A percentile compares a stretch with the other conserved stretches of the same genome.
phyloP scores from a whole-genome alignment of 306 rosid genomes.

The Trifolium fragiferum region DNA sequence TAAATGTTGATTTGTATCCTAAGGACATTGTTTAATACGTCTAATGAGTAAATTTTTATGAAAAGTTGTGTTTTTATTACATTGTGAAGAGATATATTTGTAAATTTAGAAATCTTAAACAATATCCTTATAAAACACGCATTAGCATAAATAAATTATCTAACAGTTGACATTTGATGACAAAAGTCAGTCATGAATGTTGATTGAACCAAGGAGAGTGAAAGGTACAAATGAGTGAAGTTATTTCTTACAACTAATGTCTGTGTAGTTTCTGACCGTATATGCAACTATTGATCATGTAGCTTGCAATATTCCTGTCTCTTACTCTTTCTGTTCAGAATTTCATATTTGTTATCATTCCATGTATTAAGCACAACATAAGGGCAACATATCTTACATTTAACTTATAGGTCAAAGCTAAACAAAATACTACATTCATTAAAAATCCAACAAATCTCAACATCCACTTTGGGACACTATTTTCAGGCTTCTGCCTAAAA shows the following conservation, averaged over 20 bases:
- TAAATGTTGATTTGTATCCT: too few relatives aligned
- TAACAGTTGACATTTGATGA: background rate
- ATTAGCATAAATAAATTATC: background rate
- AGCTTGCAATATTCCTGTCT: background rate
- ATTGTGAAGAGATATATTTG: too few relatives aligned
- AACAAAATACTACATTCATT: background rate
- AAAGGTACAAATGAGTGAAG: background rate
- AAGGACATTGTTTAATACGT: background rate
- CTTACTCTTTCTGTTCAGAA: background rate
- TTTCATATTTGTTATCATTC: background rate
- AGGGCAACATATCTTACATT: constrained; percentile 5
- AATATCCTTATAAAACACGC: too few relatives aligned
- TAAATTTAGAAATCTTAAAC: too few relatives aligned
- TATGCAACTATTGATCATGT: background rate
- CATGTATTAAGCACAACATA: background rate
- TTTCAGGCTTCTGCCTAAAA: background rate
- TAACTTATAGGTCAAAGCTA: background rate
- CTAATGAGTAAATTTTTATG: background rate
- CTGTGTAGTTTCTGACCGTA: background rate
- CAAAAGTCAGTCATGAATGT: background rate
- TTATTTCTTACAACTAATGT: background rate
- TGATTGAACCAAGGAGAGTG: background rate
- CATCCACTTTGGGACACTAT: background rate
- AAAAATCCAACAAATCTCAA: constrained; percentile 27
- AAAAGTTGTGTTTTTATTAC: too few relatives aligned